Evolutionary conservation across 805 yeast species (phyloP).

Genomic region (Suhomyces emberorum): DNA sequence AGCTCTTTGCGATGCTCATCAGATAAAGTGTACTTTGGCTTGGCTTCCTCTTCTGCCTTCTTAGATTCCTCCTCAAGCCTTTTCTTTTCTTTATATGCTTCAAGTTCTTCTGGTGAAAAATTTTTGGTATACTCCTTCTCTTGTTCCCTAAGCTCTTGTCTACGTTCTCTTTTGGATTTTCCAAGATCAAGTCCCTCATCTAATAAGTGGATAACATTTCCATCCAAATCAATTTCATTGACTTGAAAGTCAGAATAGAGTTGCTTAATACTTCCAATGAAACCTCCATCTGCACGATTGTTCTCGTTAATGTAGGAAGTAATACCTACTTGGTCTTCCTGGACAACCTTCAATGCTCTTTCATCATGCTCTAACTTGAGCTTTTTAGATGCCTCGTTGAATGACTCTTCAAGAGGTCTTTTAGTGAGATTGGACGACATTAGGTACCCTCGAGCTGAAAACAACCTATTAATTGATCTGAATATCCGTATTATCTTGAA

Average conservation of each 20-base stretch:
- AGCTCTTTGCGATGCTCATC: conserved; percentile 48
- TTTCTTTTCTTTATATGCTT: conserved; percentile 23
- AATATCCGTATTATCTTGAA: too few species aligned
- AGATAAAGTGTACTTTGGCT: conserved; percentile 40
- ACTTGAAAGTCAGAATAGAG: conserved; percentile 92
- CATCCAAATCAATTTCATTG: conserved; percentile 72
- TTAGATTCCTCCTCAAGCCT: conserved; percentile 13
- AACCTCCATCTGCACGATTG: conserved; percentile 47
- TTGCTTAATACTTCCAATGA: conserved; percentile 78
- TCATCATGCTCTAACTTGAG: conserved; percentile 12
- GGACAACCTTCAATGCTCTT: conserved; percentile 41
- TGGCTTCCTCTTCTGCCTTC: conserved; percentile 17
- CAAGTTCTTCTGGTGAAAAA: conserved; percentile 32
- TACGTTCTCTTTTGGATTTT: conserved; percentile 45
- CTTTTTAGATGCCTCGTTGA: conserved; percentile 10
- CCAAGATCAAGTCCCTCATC: conserved; percentile 66
- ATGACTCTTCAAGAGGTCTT: conserved; percentile 8
- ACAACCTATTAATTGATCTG: too few species aligned
- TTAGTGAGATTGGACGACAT: conserved; percentile 3
- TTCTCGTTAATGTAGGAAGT: conserved; percentile 58
- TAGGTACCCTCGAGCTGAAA: too few species aligned
- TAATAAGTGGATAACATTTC: conserved; percentile 66
- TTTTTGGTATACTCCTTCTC: conserved; percentile 32
- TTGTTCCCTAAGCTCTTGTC: conserved; percentile 40
- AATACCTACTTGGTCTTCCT: conserved; percentile 85